Base-by-base conservation (phyloP, 257 asterid genomes). In the Jacaranda mimosifolia region DNA sequence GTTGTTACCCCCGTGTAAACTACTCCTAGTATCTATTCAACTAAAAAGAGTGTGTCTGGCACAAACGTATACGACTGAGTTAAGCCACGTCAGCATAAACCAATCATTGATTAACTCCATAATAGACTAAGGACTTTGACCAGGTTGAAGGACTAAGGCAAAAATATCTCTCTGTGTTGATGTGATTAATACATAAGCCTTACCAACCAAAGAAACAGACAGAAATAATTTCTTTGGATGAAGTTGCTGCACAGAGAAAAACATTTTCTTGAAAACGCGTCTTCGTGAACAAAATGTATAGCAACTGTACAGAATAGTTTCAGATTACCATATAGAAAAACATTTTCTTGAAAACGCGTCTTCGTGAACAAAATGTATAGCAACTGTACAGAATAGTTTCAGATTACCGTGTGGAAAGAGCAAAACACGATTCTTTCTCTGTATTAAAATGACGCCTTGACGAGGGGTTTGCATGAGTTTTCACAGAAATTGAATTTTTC, bases 401-500 rank as follows among this genome's bases (percentile, higher is more conserved):
- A 12, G 1, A 56, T 4, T 45, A 43, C 21, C 49, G 52, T 42
- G 49, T 36, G 63, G 11, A 70, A 70, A 70, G 51, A 32, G n/a
- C 49, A 70, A 46, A 68, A 21, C 15, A 3, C 19, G 4, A 19
- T 46, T n/a, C 43, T 39, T 39, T 4, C 9, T 10, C n/a, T 18
- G 17, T 43, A 11, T 9, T 40, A 6, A 40, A 42, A 8, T 43
- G 6, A 9, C 74, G 84, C 77, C 83, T 58, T 69, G 74, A 80
- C 85, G 56, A 83, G 73, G 68, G 89, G 86, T 63, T 81, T 83
- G 74, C 81, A 83, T 18, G 89, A 81, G 77, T 87, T 81, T 53
- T 85, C 88, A 26, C 82, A 77, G 42, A 75, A 39, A 55, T 49
- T 43, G 46, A 75, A 70, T 65, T 72, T 79, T 6, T 78, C 88